These are phyloP conservation scores for Hawksworthiomyces lignivorus DNA, from an alignment of 2,329 filamentous ascomycete genomes.

Conservation along the genomic window DNA sequence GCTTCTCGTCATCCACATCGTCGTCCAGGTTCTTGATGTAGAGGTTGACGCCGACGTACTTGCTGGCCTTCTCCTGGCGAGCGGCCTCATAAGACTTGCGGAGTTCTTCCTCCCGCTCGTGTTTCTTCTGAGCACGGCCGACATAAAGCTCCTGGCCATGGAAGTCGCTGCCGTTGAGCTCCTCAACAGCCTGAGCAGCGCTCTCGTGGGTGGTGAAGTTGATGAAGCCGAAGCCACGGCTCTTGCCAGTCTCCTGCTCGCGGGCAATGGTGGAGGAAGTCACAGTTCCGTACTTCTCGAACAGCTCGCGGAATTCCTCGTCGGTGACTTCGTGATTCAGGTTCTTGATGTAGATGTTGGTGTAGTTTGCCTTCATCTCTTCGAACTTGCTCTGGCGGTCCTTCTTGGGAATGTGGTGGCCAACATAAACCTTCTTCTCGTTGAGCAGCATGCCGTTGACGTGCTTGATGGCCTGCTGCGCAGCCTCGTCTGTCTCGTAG, in stretches of 20 bases:
- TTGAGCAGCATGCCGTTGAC: constrained; percentile 99
- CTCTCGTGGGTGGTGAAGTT: constrained; percentile 91
- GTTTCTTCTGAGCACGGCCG: constrained; percentile 96
- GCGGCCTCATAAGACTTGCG: constrained; percentile 98
- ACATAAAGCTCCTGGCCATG: constrained; percentile 95
- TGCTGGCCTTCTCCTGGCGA: constrained; percentile 95
- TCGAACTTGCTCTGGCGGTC: constrained; percentile 99
- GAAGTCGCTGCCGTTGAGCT: constrained; percentile 87
- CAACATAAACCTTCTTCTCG: constrained; percentile 99
- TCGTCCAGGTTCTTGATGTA: constrained; percentile 99
- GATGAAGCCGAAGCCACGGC: constrained; percentile 91
- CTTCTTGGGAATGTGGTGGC: constrained; percentile 99
- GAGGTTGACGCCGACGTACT: constrained; percentile 98
- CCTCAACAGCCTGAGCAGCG: constrained; percentile 78
- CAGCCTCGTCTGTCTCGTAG: constrained; percentile 98
- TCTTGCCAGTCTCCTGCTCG: constrained; percentile 77
- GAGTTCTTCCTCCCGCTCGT: constrained; percentile 98
- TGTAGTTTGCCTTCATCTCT: constrained; percentile 99
- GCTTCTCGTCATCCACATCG: constrained; percentile 95
- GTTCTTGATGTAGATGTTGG: constrained; percentile 99
- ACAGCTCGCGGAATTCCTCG: constrained; percentile 88
- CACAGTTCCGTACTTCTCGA: constrained; percentile 87
- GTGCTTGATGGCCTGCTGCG: constrained; percentile 95
- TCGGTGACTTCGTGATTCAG: constrained; percentile 77
- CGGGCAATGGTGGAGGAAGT: constrained; percentile 92